These are phyloP conservation scores for Jimgerdemannia lactiflua DNA, from an alignment of 192 early-diverging fungal species.

Conservation along the genomic window DNA sequence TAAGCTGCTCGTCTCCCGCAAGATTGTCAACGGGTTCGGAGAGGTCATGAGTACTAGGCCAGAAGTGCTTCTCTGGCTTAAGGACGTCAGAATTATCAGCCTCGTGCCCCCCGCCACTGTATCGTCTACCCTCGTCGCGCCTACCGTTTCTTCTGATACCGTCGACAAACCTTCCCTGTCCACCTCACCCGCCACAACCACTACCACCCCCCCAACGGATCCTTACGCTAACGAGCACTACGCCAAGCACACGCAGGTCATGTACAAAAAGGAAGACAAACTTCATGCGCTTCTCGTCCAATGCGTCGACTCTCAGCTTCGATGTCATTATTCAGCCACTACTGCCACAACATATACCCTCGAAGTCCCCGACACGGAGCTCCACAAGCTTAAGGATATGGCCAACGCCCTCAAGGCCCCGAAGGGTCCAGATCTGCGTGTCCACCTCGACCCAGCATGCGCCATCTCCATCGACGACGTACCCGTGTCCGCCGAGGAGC, in stretches of 20 bases:
- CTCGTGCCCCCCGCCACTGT: slow-evolving; percentile 4
- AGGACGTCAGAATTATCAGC: slow-evolving; percentile 30
- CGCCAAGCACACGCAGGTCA: slow-evolving; percentile 16
- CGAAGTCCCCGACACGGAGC: slow-evolving; percentile 10
- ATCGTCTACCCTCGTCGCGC: neutral
- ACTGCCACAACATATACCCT: neutral
- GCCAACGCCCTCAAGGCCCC: slow-evolving; percentile 16
- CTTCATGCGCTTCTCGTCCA: slow-evolving; percentile 26
- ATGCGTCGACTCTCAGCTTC: slow-evolving; percentile 14
- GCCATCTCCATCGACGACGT: slow-evolving; percentile 28
- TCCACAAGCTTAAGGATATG: slow-evolving; percentile 20
- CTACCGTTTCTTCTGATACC: neutral
- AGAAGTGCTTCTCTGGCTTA: slow-evolving; percentile 37
- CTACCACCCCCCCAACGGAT: neutral
- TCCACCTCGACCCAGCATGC: slow-evolving; percentile 19
- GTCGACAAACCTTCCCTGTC: neutral
- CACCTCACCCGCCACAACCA: neutral
- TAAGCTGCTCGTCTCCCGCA: slow-evolving; percentile 30
- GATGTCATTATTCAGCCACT: slow-evolving; percentile 7
- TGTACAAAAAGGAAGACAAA: slow-evolving; percentile 21
- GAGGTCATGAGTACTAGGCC: slow-evolving; percentile 5
- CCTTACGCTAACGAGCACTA: neutral
- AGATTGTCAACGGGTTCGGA: slow-evolving; percentile 36
- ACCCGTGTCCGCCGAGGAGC: slow-evolving; percentile 1
- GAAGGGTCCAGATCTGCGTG: slow-evolving; percentile 1